Evolutionary conservation across 1,139 yeast species (phyloP), one percentile per base, ranked within the genome.

Genomic region (Suhomyces maxii): DNA sequence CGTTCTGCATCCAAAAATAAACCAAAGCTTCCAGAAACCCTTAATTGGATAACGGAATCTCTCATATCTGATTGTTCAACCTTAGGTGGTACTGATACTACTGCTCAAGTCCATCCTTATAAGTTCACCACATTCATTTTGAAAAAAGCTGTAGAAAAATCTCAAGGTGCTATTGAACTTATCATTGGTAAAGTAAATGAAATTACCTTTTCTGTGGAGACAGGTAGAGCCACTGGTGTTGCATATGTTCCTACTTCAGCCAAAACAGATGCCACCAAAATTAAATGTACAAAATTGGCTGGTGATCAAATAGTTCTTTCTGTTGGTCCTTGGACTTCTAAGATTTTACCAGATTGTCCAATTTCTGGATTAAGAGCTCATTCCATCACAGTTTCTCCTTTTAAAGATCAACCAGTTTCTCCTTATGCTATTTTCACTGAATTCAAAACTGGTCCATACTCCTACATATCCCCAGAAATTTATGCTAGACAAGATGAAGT

Each of bases 71-170:
- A 80, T 50, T 90, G 96, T 83, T 83, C 91, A 8, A 79, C 83
- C 8, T 69, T 93, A 45, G 98, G 99, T 30, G 95, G 88, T 12
- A 79, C 82, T 30, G 93, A 86, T 52, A 84, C 96, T 10, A 91
- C 98, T 1, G 98, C 97, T 0, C 99, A 93, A 67, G 97, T 93
- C 9, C 98, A 93, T 63, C 99, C 99, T 2, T 89, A 87, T 69
- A 86, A 86, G 63, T 91, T 93, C 65, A 91, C 98, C 28, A 88
- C 85, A 47, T 86, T 80, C 59, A 74, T 93, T 10, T 71, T 93
- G 53, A 81, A 83, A 54, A 86, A 88, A 63, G 96, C 96, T 32
- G 81, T 87, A 51, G 91, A 87, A 56, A 64, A 64, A 36, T 59
- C 76, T 40, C 71, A 86, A 2, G 96, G 95, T 2, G 83, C 89